Base-by-base conservation (phyloP, 2,329 filamentous ascomycete species). In the Alternaria angustiovoidea region DNA sequence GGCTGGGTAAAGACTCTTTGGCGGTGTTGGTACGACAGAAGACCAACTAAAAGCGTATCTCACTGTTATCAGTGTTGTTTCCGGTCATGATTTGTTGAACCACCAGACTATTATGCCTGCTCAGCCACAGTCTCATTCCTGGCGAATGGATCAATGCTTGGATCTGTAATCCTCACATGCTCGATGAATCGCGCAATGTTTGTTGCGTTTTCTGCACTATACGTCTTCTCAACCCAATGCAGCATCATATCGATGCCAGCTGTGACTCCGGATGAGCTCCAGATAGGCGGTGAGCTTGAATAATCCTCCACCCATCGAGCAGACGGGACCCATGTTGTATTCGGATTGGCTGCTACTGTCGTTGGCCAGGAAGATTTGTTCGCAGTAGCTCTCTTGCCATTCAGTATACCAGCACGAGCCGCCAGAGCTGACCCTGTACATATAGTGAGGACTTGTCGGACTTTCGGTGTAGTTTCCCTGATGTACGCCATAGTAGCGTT, bases 221-320 rank as follows among this genome's bases (percentile, higher is more conserved):
- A 89, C 8, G 82, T 73, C 38, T 81, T 75, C 49, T 74, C 80
- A 22, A 89, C 78, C 71, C 83, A 89, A 1, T 84, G 86, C 65
- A 88, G 77, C 64, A 82, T 85, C 55, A 84, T 79, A 77, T 89
- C 87, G 52, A 88, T 86, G 0, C 87, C 87, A 2, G 88, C 86
- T 42, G 82, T 84, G 4, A 89, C 83, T 0, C 89, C 88, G 0
- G 87, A 88, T 1, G 85, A 86, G 12, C 84, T 86, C 87, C 88
- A 91, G 6, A 90, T 78, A 3, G 63, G 70, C 8, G 64, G 66
- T 11, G 39, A 49, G 4, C 56, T 62, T 48, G 89, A 88, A 16
- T 86, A 87, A 73, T 91, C 88, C 1, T 81, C 78, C 0, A 89
- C 85, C 85, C 86, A 91, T 44, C 89, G 81, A 24, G 89, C 89